Conservation (phyloP, 306 rosid species). For the Datisca glomerata region DNA sequence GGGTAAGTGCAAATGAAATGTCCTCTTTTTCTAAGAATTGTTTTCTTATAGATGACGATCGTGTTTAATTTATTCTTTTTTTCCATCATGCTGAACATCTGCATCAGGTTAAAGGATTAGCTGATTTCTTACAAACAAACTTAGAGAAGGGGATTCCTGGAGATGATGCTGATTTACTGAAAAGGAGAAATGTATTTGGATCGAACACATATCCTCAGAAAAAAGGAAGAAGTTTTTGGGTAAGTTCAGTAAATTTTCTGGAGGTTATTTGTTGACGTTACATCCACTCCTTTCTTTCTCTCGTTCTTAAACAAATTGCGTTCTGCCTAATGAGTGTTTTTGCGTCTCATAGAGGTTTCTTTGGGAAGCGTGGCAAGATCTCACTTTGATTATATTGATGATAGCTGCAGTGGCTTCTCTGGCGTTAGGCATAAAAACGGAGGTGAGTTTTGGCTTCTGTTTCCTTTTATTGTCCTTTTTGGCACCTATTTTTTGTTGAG, state of each 20-base stretch:
- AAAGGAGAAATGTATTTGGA: slow-evolving; percentile 59
- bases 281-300: background rate
- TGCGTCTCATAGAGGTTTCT: slow-evolving; percentile 54
- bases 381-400: slow-evolving; percentile 88
- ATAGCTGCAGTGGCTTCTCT: slow-evolving; percentile 90
- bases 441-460: slow-evolving; percentile 39
- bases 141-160: slow-evolving; percentile 69
- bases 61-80: background rate
- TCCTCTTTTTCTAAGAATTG: background rate
- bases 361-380: slow-evolving; percentile 99
- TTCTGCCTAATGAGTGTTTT: slow-evolving; percentile 5
- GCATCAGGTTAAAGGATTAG: slow-evolving; percentile 60
- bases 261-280: background rate
- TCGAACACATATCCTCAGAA: slow-evolving; percentile 78
- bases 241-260: slow-evolving; percentile 10
- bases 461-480: background rate
- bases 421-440: slow-evolving; percentile 90
- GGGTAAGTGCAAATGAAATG: slow-evolving; percentile 35
- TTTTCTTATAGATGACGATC: background rate
- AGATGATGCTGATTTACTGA: slow-evolving; percentile 64
- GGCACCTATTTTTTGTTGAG: background rate
- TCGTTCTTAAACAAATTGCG: background rate
- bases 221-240: slow-evolving; percentile 80
- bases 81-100: slow-evolving; percentile 13
- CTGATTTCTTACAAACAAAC: slow-evolving; percentile 49